Conservation (phyloP, 1,284 basidiomycete genomes). For the Pholiota adiposa region DNA sequence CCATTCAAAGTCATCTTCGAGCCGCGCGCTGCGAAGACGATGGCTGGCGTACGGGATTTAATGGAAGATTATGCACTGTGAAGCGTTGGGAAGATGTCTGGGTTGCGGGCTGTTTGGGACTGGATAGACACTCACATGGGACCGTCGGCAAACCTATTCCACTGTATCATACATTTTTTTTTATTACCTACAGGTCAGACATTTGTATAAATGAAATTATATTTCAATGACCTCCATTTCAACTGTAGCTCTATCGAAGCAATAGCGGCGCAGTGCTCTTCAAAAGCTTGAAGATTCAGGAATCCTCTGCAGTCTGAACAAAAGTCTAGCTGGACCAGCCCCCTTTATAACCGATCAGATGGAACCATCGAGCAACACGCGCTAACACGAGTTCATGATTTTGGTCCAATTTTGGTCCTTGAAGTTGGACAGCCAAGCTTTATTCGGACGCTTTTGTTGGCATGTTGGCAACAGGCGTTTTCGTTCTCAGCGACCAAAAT, state of each 20-base stretch:
- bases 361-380: background rate
- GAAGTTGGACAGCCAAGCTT: background rate
- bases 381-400: background rate
- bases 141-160: background rate
- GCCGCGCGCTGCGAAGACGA: constrained; percentile 36
- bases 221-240: background rate
- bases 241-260: background rate
- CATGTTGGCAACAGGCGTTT: background rate
- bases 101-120: background rate
- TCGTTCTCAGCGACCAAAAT: constrained; percentile 1
- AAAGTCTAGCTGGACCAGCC: too few relatives aligned
- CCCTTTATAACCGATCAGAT: background rate
- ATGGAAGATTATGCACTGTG: constrained; percentile 39
- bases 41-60: constrained; percentile 35
- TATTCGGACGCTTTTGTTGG: background rate
- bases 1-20: constrained; percentile 59
- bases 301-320: too few relatives aligned
- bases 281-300: too few relatives aligned
- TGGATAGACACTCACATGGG: background rate
- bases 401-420: too few relatives aligned
- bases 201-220: background rate
- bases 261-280: too few relatives aligned
- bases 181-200: background rate
- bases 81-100: too few relatives aligned
- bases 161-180: background rate